A percentile compares a stretch with the other conserved stretches of the same genome.
Conservation (phyloP, 2,329 filamentous ascomycete genomes). For the Diaporthe amygdali region DNA sequence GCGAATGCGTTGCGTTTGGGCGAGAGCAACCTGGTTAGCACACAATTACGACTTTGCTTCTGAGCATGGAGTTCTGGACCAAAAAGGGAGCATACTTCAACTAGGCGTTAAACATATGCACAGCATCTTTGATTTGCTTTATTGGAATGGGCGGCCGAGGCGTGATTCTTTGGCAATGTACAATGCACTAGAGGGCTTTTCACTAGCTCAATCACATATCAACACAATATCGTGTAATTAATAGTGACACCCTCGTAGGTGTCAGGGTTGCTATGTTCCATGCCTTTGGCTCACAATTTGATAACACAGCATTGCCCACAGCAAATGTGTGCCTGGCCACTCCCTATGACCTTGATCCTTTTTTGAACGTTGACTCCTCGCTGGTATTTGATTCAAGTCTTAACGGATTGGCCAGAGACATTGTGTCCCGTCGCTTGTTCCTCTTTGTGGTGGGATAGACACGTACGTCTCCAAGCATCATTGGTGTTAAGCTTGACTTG, state of each 20-base stretch:
- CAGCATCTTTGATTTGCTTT: not conserved
- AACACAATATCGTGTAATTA: not conserved
- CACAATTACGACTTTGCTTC: not conserved
- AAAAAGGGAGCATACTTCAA: not conserved
- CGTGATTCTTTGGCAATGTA: not conserved
- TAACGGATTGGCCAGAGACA: no score
- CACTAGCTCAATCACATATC: not conserved
- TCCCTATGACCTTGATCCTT: no score
- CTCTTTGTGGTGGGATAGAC: no score
- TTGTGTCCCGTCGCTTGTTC: no score
- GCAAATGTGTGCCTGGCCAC: no score
- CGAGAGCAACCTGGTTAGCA: not conserved
- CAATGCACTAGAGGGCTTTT: not conserved
- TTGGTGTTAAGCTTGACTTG: no score
- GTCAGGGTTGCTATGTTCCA: not conserved
- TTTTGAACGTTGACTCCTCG: no score
- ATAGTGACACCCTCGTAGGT: not conserved
- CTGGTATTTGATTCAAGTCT: no score
- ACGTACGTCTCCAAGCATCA: no score
- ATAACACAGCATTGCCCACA: no score
- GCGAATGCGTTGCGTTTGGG: not conserved
- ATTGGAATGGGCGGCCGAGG: not conserved
- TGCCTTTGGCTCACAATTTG: not conserved
- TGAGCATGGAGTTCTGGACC: slow-evolving; percentile 22
- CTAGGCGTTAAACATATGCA: not conserved